Evolutionary conservation across 2,329 filamentous ascomycete species (phyloP), one percentile per base, ranked within the genome.

Genomic region (Penicillium oxalicum): DNA sequence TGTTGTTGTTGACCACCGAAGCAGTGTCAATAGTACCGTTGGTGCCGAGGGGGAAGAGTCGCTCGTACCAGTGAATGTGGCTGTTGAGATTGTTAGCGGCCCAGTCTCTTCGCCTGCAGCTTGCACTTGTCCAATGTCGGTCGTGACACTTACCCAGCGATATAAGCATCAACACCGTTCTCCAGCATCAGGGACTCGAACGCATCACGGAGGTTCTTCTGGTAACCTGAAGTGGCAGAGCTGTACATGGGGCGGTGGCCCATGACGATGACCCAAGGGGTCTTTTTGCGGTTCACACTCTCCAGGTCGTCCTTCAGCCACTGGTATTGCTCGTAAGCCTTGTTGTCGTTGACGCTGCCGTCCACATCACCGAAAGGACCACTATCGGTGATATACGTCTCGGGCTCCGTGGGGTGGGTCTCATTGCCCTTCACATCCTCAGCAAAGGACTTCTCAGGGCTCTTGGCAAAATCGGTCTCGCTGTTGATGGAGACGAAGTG

Each of bases 391-490:
- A 71, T 53, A 50, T 60, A 76, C 4, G 76, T 78, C 55, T 76
- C 64, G 18, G 61, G 63, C 35, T 67, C 62, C 1, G 55, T 68
- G 5, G 75, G 75, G 4, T 58, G 54, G 1, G 64, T 71, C 53
- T 73, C 71, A 37, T 72, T 62, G 34, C 70, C 72, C 6, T 58
- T 62, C 43, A 73, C 51, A 32, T 77, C 74, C 3, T 66, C 62
- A 4, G 66, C 60, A 51, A 77, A 77, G 9, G 73, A 67, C 58
- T 60, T 74, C 42, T 72, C 67, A 6, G 76, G 76, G 50, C 68
- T 73, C 59, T 75, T 65, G 40, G 74, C 68, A 53, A 71, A 77
- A 59, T 78, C 76, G 34, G 76, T 78, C 58, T 78, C 76, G 13
- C 66, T 69, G 42, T 77, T 66, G 27, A 78, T 61, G 13, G 70